These are phyloP conservation scores for Priceomyces medius DNA, from an alignment of 805 yeast genomes.

Conservation along the genomic window DNA sequence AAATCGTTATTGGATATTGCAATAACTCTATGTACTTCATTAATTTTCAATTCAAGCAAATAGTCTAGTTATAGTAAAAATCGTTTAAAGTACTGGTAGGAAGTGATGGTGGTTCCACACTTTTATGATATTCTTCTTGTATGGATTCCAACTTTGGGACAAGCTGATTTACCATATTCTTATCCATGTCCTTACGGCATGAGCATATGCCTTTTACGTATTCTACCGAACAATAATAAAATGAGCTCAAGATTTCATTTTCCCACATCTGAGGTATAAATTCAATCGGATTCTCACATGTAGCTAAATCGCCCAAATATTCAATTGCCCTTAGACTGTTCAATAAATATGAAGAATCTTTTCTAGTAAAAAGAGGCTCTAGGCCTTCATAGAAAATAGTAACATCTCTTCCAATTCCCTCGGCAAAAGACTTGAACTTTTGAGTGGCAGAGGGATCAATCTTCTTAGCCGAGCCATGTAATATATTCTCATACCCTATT, in stretches of 20 bases:
- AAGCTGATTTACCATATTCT: constrained; percentile 25
- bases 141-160: constrained; percentile 27
- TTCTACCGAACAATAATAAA: constrained; percentile 75
- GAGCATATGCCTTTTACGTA: constrained; percentile 64
- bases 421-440: constrained; percentile 37
- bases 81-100: constrained; percentile 35
- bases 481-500: constrained; percentile 40
- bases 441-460: constrained; percentile 39
- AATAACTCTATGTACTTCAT: constrained; percentile 8
- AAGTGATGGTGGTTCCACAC: constrained; percentile 32
- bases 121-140: constrained; percentile 29
- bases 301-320: constrained; percentile 37
- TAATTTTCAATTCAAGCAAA: constrained; percentile 6
- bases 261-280: constrained; percentile 52
- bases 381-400: constrained; percentile 36
- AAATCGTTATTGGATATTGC: constrained; percentile 3
- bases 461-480: constrained; percentile 42
- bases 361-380: constrained; percentile 38
- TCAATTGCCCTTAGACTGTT: constrained; percentile 42
- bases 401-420: constrained; percentile 39
- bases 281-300: constrained; percentile 34
- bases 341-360: constrained; percentile 37
- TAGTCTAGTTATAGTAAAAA: constrained; percentile 21
- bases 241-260: constrained; percentile 54
- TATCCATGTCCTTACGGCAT: constrained; percentile 46